These are phyloP conservation scores for Ampelomyces quisqualis DNA, from an alignment of 2,329 filamentous ascomycete genomes.

Conservation along the genomic window DNA sequence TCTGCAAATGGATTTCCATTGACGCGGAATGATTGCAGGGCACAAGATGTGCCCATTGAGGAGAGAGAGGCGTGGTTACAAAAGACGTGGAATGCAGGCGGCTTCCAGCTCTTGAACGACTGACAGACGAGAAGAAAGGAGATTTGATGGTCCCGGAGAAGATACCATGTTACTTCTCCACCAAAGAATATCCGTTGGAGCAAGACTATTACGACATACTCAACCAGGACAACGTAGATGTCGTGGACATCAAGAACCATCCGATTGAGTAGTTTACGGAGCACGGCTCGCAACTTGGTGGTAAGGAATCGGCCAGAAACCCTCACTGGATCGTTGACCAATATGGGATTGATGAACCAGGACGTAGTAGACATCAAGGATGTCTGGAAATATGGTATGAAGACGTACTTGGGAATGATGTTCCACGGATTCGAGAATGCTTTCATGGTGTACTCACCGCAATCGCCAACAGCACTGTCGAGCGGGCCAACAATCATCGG, in stretches of 20 bases:
- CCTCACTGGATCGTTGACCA: conserved; percentile 39
- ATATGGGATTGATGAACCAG: conserved; percentile 34
- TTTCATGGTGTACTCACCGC: conserved; percentile 46
- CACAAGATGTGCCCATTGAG: conserved; percentile 16
- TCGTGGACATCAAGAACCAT: conserved; percentile 45
- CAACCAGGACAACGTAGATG: conserved; percentile 49
- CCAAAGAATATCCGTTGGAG: conserved; percentile 44
- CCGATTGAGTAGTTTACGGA: conserved; percentile 51
- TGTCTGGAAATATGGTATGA: conserved; percentile 43
- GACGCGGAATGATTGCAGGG: conserved; percentile 4
- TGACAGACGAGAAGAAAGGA: conserved; percentile 44
- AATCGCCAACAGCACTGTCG: conserved; percentile 49
- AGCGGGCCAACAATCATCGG: conserved; percentile 47
- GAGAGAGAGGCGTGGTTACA: conserved; percentile 21
- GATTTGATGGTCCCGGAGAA: conserved; percentile 45
- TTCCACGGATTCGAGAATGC: conserved; percentile 42
- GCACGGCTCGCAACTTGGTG: conserved; percentile 52
- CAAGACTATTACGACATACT: conserved; percentile 46
- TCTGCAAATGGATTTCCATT: conserved; percentile 22
- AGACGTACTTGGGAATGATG: conserved; percentile 45
- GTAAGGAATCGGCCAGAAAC: conserved; percentile 50
- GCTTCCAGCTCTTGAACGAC: conserved; percentile 44
- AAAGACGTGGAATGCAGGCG: conserved; percentile 38
- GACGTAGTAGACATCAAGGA: conserved; percentile 37
- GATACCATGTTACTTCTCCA: conserved; percentile 45